Evolutionary conservation across 768 basidiomycete genomes (phyloP).

Genomic region (Clitopilus passeckerianus): DNA sequence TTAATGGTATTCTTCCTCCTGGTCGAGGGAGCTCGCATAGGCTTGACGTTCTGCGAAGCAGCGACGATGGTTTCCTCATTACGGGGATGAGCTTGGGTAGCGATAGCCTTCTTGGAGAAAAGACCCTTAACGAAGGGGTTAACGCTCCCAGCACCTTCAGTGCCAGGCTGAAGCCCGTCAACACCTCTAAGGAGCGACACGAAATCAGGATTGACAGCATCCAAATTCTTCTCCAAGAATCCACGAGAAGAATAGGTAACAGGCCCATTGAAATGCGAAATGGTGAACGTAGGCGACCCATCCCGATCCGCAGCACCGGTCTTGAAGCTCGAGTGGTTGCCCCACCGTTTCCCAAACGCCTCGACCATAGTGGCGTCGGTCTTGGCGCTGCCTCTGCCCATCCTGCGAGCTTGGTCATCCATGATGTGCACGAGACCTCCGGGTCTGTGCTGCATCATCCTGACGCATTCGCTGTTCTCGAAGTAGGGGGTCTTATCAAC

Average conservation of each 20-base stretch:
- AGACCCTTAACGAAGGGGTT: constrained; percentile 91
- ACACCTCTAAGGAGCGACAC: constrained; percentile 81
- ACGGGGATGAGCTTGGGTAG: constrained; percentile 86
- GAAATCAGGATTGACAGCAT: constrained; percentile 90
- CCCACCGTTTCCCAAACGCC: constrained; percentile 92
- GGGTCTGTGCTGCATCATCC: constrained; percentile 78
- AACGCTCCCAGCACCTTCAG: constrained; percentile 72
- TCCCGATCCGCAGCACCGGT: constrained; percentile 67
- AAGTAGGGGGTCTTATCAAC: constrained; percentile 76
- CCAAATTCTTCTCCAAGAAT: constrained; percentile 86
- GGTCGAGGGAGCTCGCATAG: constrained; percentile 90
- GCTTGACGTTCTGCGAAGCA: constrained; percentile 90
- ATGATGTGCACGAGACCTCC: constrained; percentile 96
- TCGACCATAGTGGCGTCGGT: constrained; percentile 93
- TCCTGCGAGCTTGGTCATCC: constrained; percentile 88
- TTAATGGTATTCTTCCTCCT: constrained; percentile 73
- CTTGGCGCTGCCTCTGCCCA: constrained; percentile 62
- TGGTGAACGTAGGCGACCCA: constrained; percentile 82
- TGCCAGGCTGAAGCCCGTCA: constrained; percentile 29
- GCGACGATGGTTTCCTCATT: constrained; percentile 95
- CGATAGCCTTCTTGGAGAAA: constrained; percentile 85
- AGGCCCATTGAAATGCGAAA: constrained; percentile 88
- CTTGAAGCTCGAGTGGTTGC: constrained; percentile 90
- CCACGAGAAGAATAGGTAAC: constrained; percentile 89
- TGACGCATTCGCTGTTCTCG: constrained; percentile 87